Percentiles rank a stretch among this genome's conserved stretches.
phyloP scores from a whole-genome alignment of 2,329 filamentous ascomycete species.

The Fusarium mexicanum region DNA sequence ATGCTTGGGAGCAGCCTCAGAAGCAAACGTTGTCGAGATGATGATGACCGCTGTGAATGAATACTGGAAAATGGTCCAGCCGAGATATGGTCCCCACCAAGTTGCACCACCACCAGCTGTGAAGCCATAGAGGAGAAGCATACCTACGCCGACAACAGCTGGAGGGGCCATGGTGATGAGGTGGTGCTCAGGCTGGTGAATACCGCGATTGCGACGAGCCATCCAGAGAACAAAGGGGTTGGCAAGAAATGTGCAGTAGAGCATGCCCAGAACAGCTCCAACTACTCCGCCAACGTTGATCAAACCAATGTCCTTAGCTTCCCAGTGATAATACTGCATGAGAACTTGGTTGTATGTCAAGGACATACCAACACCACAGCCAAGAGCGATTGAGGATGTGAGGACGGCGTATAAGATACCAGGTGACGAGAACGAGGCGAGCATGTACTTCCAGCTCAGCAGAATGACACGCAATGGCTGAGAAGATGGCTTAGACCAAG shows the following conservation, averaged over 20 bases:
- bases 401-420: slow-evolving; percentile 12
- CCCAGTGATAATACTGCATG: slow-evolving; percentile 10
- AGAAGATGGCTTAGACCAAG: slow-evolving; percentile 8
- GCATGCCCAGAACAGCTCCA: slow-evolving; percentile 1
- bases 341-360: slow-evolving; percentile 10
- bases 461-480: neutral
- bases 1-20: slow-evolving; percentile 14
- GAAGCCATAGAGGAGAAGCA: slow-evolving; percentile 23
- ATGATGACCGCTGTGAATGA: slow-evolving; percentile 9
- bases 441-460: slow-evolving; percentile 18
- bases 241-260: slow-evolving; percentile 9
- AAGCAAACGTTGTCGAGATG: slow-evolving; percentile 7
- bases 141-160: slow-evolving; percentile 18
- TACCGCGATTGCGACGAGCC: slow-evolving; percentile 22
- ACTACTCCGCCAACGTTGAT: slow-evolving; percentile 3
- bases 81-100: slow-evolving; percentile 13
- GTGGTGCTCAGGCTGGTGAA: slow-evolving; percentile 27
- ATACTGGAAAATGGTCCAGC: slow-evolving; percentile 18
- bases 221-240: slow-evolving; percentile 19
- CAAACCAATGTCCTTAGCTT: slow-evolving; percentile 4
- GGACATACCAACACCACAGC: slow-evolving; percentile 1
- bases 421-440: neutral
- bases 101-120: neutral
- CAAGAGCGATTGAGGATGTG: slow-evolving; percentile 5
- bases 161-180: slow-evolving; percentile 25